Conservation (phyloP, 495 filamentous ascomycete species). For the Penicillium chermesinum region DNA sequence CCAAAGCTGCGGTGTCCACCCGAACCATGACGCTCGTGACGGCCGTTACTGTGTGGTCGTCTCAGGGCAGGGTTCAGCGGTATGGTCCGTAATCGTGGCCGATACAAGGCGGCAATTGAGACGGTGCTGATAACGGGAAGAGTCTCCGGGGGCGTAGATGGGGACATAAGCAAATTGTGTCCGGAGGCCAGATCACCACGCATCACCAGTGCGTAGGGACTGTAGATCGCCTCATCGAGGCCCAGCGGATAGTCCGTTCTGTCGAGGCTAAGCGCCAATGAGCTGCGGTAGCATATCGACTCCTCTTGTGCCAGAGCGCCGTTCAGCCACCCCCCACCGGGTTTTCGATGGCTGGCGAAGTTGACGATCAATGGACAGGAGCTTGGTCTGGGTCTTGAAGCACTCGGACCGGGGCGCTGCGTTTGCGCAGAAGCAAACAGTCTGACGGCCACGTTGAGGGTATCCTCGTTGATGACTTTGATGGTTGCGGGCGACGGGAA, state of each 20-base stretch:
- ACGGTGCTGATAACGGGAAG: background rate
- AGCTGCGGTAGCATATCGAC: constrained; percentile 1
- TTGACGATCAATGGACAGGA: background rate
- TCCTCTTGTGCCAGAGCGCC: constrained; percentile 2
- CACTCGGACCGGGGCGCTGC: background rate
- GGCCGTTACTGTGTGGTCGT: background rate
- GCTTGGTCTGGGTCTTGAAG: too few species aligned
- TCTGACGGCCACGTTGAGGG: background rate
- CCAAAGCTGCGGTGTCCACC: too few species aligned
- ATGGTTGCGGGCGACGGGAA: background rate
- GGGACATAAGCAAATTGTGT: background rate
- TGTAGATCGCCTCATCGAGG: background rate
- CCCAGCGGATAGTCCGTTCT: background rate
- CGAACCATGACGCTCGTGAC: too few species aligned
- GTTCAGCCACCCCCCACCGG: constrained; percentile 1
- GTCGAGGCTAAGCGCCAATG: background rate
- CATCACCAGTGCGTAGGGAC: background rate
- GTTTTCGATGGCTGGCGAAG: background rate
- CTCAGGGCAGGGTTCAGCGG: background rate
- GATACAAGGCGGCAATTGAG: background rate
- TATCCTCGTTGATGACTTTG: background rate
- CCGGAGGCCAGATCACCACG: background rate
- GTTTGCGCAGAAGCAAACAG: background rate
- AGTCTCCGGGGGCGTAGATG: background rate
- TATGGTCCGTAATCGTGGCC: background rate